phyloP scores from a whole-genome alignment of 352 stramenopile species.

The Aphanomyces stellatus region DNA sequence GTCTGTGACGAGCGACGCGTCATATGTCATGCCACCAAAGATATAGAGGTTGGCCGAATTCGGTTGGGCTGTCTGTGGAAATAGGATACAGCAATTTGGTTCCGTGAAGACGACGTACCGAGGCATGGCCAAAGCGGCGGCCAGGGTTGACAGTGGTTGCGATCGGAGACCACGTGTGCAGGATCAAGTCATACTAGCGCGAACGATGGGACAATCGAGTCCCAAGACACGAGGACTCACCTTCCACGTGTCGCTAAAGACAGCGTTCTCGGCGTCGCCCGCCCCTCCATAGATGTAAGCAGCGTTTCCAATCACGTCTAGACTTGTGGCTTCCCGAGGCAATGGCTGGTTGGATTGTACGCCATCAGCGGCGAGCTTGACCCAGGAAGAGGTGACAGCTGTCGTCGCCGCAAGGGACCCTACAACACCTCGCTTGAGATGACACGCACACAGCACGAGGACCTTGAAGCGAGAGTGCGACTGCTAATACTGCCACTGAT shows the following conservation, averaged over 20 bases:
- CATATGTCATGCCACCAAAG: slow-evolving; percentile 8
- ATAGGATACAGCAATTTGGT: no score
- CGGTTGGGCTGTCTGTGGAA: no score
- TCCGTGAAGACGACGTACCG: background rate
- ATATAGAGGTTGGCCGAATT: background rate
- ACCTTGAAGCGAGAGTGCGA: no score
- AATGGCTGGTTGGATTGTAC: no score
- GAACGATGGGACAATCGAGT: background rate
- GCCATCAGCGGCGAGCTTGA: no score
- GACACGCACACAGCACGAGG: no score
- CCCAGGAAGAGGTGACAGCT: no score
- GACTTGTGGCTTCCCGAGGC: background rate
- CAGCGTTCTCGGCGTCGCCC: background rate
- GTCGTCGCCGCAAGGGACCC: no score
- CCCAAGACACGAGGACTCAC: background rate
- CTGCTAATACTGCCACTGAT: no score
- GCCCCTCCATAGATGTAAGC: slow-evolving; percentile 7
- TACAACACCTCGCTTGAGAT: no score
- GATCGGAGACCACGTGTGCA: background rate
- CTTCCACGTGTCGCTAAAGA: slow-evolving; percentile 10
- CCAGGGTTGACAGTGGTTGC: background rate
- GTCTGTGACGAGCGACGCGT: background rate
- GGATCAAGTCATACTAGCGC: slow-evolving; percentile 13
- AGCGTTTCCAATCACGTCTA: background rate
- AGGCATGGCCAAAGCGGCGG: background rate